These are phyloP conservation scores for Pinus tabuliformis DNA, from an alignment of 75 land plant species.

Conservation along the genomic window DNA sequence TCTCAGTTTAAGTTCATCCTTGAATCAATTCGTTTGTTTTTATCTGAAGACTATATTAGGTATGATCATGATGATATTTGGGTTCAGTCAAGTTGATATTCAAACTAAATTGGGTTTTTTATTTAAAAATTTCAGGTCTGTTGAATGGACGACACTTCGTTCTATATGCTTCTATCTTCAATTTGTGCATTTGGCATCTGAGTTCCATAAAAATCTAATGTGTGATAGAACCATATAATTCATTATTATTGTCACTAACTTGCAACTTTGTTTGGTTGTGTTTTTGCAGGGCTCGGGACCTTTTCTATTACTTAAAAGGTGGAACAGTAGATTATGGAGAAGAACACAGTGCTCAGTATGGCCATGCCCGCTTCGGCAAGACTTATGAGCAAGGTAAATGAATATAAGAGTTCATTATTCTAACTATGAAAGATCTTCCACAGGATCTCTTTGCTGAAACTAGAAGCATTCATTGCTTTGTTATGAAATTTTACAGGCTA, in stretches of 20 bases:
- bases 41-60: background rate
- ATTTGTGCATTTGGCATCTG: background rate
- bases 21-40: background rate
- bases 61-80: no score
- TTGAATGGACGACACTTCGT: background rate
- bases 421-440: slow-evolving; percentile 7
- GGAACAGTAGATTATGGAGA: slow-evolving; percentile 92
- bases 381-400: slow-evolving; percentile 66
- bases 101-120: no score
- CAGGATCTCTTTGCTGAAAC: slow-evolving; percentile 7
- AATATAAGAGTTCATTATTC: background rate
- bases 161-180: background rate
- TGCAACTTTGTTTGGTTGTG: background rate
- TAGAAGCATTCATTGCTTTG: background rate
- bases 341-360: slow-evolving; percentile 74
- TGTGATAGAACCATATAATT: background rate
- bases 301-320: slow-evolving; percentile 96
- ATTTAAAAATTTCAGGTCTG: background rate
- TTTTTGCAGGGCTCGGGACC: slow-evolving; percentile 77
- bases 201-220: background rate
- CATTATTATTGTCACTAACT: background rate
- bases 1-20: background rate
- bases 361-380: slow-evolving; percentile 79
- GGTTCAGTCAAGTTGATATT: no score
- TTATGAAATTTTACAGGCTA: slow-evolving; percentile 54